Evolutionary conservation across 345 rosid species (phyloP), one percentile per base, ranked within the genome.

Genomic region (Aurinia saxatilis): DNA sequence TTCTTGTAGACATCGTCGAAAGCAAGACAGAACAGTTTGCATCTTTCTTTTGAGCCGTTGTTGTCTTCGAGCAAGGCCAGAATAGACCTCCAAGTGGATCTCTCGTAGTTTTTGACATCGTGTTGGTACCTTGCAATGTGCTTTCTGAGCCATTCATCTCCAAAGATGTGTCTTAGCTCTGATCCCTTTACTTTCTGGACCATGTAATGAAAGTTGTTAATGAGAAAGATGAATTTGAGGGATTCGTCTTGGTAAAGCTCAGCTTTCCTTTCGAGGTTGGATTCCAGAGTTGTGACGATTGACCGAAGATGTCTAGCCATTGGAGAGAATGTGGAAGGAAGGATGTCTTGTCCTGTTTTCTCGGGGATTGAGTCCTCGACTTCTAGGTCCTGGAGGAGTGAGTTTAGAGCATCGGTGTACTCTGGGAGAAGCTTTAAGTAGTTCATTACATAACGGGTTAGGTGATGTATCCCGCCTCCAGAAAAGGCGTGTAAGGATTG

Each of bases 91-190:
- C 98, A 86, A 8, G 96, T 79, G 44, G 80, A 63, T 66, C 90
- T 74, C 61, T 76, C 79, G 39, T 88, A 88, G 76, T 72, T 64
- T 8, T 75, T 86, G 18, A 85, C 96, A 30, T 75, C 67, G 54
- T 73, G 84, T 73, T 79, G 91, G 72, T 77, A 79, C 45, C 73
- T 79, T 2, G 73, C 95, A 0, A 56, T 81, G 48, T 81, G 88
- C 72, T 78, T 86, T 18, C 88, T 73, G 69, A 88, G 80, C 98
- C 98, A 91, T 41, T 77, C 88, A 45, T 91, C 95, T 68, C 91
- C 98, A 30, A 91, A 84, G 72, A 73, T 71, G 50, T 7, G 63
- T 71, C 78, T 70, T 62, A 91, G 90, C 44, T 86, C 81, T 0
- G 90, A 86, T 60, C 60, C 73, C 50, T 83, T 84, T 2, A 88